Evolutionary conservation across 2,329 filamentous ascomycete genomes (phyloP).

Genomic region (Arthroderma uncinatum): DNA sequence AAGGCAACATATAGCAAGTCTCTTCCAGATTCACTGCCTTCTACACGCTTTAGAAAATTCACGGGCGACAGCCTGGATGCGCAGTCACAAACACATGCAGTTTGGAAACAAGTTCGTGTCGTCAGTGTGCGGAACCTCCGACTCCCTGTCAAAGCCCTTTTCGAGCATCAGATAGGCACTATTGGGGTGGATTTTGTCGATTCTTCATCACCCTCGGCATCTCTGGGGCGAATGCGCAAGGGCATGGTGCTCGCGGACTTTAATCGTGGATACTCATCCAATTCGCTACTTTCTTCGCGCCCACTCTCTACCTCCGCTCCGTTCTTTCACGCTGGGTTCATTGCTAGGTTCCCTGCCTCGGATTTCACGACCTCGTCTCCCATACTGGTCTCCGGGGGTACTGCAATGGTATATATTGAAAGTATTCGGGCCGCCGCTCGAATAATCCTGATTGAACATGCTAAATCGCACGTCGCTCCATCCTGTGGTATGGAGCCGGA

Average conservation of each 20-base stretch:
- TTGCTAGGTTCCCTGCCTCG: slow-evolving; percentile 56
- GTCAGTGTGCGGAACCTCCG: slow-evolving; percentile 81
- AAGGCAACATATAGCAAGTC: slow-evolving; percentile 23
- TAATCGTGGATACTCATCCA: slow-evolving; percentile 32
- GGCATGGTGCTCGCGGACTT: slow-evolving; percentile 71
- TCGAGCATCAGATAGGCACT: slow-evolving; percentile 77
- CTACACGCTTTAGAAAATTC: slow-evolving; percentile 22
- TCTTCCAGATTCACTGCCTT: slow-evolving; percentile 25
- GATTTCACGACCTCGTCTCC: slow-evolving; percentile 41
- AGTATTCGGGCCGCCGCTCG: slow-evolving; percentile 75
- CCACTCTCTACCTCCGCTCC: slow-evolving; percentile 16
- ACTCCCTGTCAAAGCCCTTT: slow-evolving; percentile 64
- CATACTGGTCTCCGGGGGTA: slow-evolving; percentile 44
- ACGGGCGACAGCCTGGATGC: slow-evolving; percentile 37
- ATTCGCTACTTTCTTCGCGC: slow-evolving; percentile 6
- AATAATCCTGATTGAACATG: slow-evolving; percentile 46
- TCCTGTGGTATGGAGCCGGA: slow-evolving; percentile 27
- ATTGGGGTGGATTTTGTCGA: slow-evolving; percentile 54
- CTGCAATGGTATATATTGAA: slow-evolving; percentile 68
- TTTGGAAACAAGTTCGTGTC: slow-evolving; percentile 72
- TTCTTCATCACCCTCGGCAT: slow-evolving; percentile 6
- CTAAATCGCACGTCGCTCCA: slow-evolving; percentile 18
- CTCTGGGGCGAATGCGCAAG: slow-evolving; percentile 47
- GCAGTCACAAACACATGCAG: slow-evolving; percentile 47
- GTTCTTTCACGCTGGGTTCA: slow-evolving; percentile 52